Percentiles rank a stretch among this genome's conserved stretches.
These are phyloP conservation scores for Amanita polypyramis DNA, from an alignment of 768 basidiomycete species.

Conservation along the genomic window DNA sequence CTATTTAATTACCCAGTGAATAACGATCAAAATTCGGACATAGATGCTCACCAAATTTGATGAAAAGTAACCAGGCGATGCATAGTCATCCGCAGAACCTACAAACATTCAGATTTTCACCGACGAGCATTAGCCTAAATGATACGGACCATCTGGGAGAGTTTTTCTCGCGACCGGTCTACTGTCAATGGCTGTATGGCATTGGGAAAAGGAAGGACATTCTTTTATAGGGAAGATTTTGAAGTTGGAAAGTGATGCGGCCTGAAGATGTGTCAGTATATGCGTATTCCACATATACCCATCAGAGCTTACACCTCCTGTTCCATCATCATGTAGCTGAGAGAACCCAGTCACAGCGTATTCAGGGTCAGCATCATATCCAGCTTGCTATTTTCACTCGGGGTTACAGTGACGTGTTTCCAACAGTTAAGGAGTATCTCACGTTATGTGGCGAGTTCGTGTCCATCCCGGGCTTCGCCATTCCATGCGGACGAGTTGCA, in stretches of 20 bases:
- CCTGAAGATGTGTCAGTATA: slow-evolving; percentile 18
- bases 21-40: neutral
- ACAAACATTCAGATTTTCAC: neutral
- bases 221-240: slow-evolving; percentile 45
- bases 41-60: slow-evolving; percentile 36
- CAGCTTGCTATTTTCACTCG: slow-evolving; percentile 27
- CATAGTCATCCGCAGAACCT: slow-evolving; percentile 51
- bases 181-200: slow-evolving; percentile 32
- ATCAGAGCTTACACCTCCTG: slow-evolving; percentile 35
- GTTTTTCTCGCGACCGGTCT: slow-evolving; percentile 39
- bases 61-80: slow-evolving; percentile 58
- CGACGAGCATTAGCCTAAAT: neutral
- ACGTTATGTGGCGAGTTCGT: slow-evolving; percentile 56
- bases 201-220: slow-evolving; percentile 43
- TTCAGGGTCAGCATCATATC: slow-evolving; percentile 33
- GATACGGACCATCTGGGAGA: slow-evolving; percentile 31
- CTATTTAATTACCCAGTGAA: slow-evolving; percentile 15
- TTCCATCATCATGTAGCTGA: slow-evolving; percentile 53
- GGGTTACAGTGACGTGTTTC: neutral
- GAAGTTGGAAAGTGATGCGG: slow-evolving; percentile 48
- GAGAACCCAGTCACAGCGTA: slow-evolving; percentile 48
- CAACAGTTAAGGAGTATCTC: slow-evolving; percentile 10
- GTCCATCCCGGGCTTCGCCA: slow-evolving; percentile 60
- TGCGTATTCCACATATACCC: neutral
- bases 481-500: slow-evolving; percentile 58